Evolutionary conservation across 2,329 filamentous ascomycete genomes (phyloP), one percentile per base, ranked within the genome.

Genomic region (Diaporthe caulivora): DNA sequence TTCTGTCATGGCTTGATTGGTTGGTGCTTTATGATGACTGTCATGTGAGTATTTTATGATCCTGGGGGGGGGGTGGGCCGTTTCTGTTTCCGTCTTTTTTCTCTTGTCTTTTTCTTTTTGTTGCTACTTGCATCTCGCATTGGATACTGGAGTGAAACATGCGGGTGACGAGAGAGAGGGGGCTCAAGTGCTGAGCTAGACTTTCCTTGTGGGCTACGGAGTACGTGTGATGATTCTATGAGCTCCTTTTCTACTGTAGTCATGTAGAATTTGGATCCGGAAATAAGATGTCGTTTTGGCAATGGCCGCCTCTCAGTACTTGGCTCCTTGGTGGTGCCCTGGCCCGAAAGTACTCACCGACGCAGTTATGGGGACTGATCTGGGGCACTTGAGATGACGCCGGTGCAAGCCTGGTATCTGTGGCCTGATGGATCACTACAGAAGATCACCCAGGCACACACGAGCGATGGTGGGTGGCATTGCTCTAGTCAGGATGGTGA

Each of bases 1-100:
- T 26, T 75, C 74, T 17, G 64, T 74, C 4, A 57, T 75, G 72
- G 72, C 58, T 26, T 75, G 64, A 75, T 37, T 37, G 5, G 34
- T 34, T 34, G 34, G 34, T 34, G n/a, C n/a, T n/a, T n/a, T n/a
- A 47, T 57, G n/a, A 34, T n/a, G 6, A 34, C 31, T 9, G 26
- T 49, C 18, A 65, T 26, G 60, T 21, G 44, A 65, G 8, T 51
- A 47, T 40, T 65, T 8, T 51, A 37, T 42, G 51, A 34, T 42
- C 17, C n/a, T 34, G 5, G 34, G 34, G 34, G 9, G 34, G 34
- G 24, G 18, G 6, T n/a, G 10, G 18, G 2, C 10, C 15, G 26
- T 21, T 31, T 34, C 31, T 21, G 21, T 17, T 58, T 9, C 24
- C 29, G n/a, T n/a, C n/a, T 31, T 31, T 6, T 49, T 18, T 15